phyloP scores from a whole-genome alignment of 768 basidiomycete genomes.

The Heimioporus sp. region DNA sequence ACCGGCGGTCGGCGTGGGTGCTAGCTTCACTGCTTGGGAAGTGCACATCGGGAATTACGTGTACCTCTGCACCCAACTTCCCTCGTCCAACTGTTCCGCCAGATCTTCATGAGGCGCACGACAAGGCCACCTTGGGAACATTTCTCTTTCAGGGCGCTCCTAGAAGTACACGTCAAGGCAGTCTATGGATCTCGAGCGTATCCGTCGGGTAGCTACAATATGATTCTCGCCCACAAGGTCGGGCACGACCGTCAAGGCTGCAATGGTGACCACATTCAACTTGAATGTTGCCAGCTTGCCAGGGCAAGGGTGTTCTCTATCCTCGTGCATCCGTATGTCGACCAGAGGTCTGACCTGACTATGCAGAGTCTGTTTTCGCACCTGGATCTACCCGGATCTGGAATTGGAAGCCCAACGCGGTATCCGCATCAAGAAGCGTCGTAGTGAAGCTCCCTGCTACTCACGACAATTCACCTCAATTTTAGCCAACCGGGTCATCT shows the following conservation, averaged over 20 bases:
- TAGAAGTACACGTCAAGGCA: too few species aligned
- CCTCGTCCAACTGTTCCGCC: slow-evolving; percentile 16
- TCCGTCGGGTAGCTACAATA: not conserved
- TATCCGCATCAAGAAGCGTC: slow-evolving; percentile 27
- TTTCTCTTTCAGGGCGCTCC: not conserved
- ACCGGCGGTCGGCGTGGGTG: slow-evolving; percentile 6
- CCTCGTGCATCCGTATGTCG: not conserved
- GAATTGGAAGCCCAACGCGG: slow-evolving; percentile 6
- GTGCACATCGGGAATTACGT: slow-evolving; percentile 13
- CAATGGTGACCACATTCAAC: not conserved
- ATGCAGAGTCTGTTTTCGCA: slow-evolving; percentile 9
- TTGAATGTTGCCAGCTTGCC: too few species aligned
- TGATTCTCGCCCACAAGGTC: slow-evolving; percentile 17
- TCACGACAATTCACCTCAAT: slow-evolving; percentile 26
- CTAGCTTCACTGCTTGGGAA: not conserved
- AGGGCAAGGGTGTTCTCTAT: too few species aligned
- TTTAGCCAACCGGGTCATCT: slow-evolving; percentile 27
- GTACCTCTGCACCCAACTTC: slow-evolving; percentile 4
- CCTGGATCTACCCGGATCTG: slow-evolving; percentile 21
- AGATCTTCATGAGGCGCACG: slow-evolving; percentile 21
- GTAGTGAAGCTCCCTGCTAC: slow-evolving; percentile 19
- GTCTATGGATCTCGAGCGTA: not conserved
- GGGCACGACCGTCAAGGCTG: slow-evolving; percentile 10
- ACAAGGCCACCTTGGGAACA: slow-evolving; percentile 25
- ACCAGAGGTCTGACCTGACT: slow-evolving; percentile 1